phyloP scores from a whole-genome alignment of 208 protist species.

The Leishmania mexicana region DNA sequence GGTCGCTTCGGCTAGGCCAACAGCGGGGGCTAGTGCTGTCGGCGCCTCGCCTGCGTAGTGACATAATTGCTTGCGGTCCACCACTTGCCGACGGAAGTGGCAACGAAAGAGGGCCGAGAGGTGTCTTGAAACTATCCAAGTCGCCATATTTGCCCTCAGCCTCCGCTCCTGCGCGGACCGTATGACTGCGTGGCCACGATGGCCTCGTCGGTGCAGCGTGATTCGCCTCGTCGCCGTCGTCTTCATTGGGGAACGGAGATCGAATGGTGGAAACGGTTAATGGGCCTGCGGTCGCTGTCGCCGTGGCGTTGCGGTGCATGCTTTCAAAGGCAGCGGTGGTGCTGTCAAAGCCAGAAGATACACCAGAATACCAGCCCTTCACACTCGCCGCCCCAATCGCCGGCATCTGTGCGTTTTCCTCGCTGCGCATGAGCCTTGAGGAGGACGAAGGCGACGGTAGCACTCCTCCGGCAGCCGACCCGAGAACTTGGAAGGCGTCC shows the following conservation, averaged over 20 bases:
- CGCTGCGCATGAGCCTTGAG: too few relatives aligned
- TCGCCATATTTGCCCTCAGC: slow-evolving; percentile 29
- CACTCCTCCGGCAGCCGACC: not conserved
- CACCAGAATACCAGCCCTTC: not conserved
- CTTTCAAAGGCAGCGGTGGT: not conserved
- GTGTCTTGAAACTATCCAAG: not conserved
- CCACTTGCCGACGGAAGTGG: not conserved
- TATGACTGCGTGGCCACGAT: not conserved
- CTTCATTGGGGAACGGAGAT: not conserved
- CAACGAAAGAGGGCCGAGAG: not conserved
- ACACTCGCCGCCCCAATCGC: not conserved
- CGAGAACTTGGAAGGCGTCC: slow-evolving; percentile 2
- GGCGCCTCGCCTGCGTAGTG: not conserved
- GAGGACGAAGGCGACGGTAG: too few relatives aligned
- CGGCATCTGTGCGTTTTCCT: not conserved
- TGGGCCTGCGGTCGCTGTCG: not conserved
- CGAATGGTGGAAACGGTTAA: not conserved
- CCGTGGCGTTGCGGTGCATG: too few relatives aligned
- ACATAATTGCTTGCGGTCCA: not conserved
- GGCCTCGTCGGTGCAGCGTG: not conserved
- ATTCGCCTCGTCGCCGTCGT: not conserved
- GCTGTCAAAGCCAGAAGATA: too few relatives aligned
- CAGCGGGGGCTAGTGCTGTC: not conserved
- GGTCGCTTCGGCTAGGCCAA: slow-evolving; percentile 8
- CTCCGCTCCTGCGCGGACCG: not conserved